phyloP scores from a whole-genome alignment of 2,329 filamentous ascomycete genomes.

The Aciculosporium take region DNA sequence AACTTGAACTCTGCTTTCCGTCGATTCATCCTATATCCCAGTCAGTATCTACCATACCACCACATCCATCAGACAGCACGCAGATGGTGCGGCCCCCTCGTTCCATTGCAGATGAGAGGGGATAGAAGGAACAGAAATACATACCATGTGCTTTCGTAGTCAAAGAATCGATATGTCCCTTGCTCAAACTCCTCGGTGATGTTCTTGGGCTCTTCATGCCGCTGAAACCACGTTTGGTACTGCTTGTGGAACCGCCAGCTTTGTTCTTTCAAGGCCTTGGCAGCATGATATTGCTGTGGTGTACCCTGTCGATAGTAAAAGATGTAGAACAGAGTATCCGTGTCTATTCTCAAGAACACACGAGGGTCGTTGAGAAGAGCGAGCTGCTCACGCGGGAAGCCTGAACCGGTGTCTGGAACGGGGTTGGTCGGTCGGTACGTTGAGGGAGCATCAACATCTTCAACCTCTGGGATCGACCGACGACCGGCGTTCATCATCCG shows the following conservation, averaged over 20 bases:
- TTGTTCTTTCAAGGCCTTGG: conserved; percentile 93
- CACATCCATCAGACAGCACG: neutral
- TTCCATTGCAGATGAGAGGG: neutral
- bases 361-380: conserved; percentile 82
- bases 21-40: conserved; percentile 77
- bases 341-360: conserved; percentile 79
- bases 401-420: conserved; percentile 57
- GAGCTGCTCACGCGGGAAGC: conserved; percentile 88
- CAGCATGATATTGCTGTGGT: conserved; percentile 88
- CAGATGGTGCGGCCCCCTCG: too few relatives aligned
- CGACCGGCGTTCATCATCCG: conserved; percentile 66
- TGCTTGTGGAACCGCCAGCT: conserved; percentile 99
- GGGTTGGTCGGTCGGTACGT: conserved; percentile 75
- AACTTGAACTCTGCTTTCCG: conserved; percentile 97
- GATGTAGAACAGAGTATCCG: conserved; percentile 93
- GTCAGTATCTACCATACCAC: conserved; percentile 9
- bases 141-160: conserved; percentile 98
- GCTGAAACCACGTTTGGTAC: conserved; percentile 98
- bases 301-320: conserved; percentile 98
- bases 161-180: conserved; percentile 97
- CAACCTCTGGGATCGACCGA: conserved; percentile 54
- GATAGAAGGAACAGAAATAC: conserved; percentile 16
- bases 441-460: conserved; percentile 69
- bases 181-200: conserved; percentile 99
- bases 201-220: conserved; percentile 94